Percentiles rank a stretch among this genome's conserved stretches.
Evolutionary conservation across 805 yeast genomes (phyloP).

Genomic region (Candida michaelii): DNA sequence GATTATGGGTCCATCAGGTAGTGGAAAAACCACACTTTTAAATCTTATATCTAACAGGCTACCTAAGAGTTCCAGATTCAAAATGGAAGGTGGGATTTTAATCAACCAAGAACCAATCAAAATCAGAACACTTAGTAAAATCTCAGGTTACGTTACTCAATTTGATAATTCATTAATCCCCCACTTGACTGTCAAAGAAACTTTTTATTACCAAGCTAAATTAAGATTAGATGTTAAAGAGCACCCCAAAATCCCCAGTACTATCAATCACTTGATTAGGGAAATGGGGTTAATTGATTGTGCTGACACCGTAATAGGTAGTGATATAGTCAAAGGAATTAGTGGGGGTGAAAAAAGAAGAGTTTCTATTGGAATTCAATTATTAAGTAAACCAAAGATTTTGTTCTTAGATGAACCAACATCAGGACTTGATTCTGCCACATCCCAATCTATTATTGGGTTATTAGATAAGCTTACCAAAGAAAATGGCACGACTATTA

Average conservation of each 20-base stretch:
- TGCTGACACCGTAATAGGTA: slow-evolving; percentile 61
- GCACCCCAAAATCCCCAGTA: slow-evolving; percentile 41
- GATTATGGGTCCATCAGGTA: slow-evolving; percentile 48
- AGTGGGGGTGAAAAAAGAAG: slow-evolving; percentile 69
- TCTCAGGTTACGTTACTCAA: slow-evolving; percentile 78
- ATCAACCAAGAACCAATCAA: slow-evolving; percentile 29
- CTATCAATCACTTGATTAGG: slow-evolving; percentile 59
- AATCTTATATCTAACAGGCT: slow-evolving; percentile 52
- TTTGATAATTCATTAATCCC: slow-evolving; percentile 74
- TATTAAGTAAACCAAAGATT: slow-evolving; percentile 69
- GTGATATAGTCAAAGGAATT: slow-evolving; percentile 38
- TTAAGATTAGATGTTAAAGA: slow-evolving; percentile 53
- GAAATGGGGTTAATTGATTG: slow-evolving; percentile 72
- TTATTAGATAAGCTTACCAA: slow-evolving; percentile 57
- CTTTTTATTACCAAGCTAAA: slow-evolving; percentile 68
- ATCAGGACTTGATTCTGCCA: slow-evolving; percentile 80
- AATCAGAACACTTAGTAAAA: slow-evolving; percentile 23
- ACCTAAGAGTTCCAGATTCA: slow-evolving; percentile 16
- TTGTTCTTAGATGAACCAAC: slow-evolving; percentile 85
- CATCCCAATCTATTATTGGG: slow-evolving; percentile 65
- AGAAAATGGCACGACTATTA: slow-evolving; percentile 63
- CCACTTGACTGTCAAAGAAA: slow-evolving; percentile 74
- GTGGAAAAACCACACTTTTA: slow-evolving; percentile 44
- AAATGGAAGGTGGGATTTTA: slow-evolving; percentile 25
- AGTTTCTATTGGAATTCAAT: slow-evolving; percentile 77